phyloP scores from a whole-genome alignment of 2,329 filamentous ascomycete genomes.

The Colletotrichum gigasporum region DNA sequence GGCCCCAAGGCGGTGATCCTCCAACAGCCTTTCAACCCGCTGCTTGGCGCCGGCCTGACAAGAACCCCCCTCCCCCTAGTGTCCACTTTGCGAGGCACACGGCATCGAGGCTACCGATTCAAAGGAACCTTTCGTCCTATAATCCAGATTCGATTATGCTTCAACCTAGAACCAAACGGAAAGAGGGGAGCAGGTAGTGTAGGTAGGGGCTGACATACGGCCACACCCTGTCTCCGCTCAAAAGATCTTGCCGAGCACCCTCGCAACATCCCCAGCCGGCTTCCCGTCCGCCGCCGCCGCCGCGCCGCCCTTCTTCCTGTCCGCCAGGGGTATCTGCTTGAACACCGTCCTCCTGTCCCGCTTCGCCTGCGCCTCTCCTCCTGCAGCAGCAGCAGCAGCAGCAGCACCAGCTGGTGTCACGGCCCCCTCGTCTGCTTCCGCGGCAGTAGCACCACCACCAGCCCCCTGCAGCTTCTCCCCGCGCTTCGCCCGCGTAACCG shows the following conservation, averaged over 20 bases:
- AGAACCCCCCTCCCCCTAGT: neutral
- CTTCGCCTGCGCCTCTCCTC: slow-evolving; percentile 32
- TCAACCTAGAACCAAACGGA: neutral
- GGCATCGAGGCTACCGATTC: neutral
- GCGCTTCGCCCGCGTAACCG: slow-evolving; percentile 63
- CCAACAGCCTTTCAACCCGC: neutral
- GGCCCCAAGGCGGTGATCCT: neutral
- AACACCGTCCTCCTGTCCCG: slow-evolving; percentile 62
- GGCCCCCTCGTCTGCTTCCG: slow-evolving; percentile 32
- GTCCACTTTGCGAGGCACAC: neutral
- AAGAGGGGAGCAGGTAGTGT: neutral
- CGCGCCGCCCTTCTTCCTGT: slow-evolving; percentile 56
- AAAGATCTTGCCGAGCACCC: slow-evolving; percentile 73
- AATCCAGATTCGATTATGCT: slow-evolving; percentile 2
- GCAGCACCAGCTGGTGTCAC: no score
- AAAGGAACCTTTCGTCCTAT: slow-evolving; percentile 21
- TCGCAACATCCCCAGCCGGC: slow-evolving; percentile 66
- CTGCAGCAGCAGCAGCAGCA: slow-evolving; percentile 31
- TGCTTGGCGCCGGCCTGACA: neutral
- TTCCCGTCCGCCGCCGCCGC: slow-evolving; percentile 55
- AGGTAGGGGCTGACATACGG: neutral
- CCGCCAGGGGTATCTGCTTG: slow-evolving; percentile 70
- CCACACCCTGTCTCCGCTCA: slow-evolving; percentile 38
- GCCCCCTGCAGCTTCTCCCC: slow-evolving; percentile 51
- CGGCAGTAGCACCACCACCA: slow-evolving; percentile 35